Percentiles rank a stretch among this genome's conserved stretches.
Conservation (phyloP, 2,329 filamentous ascomycete species). For the Akanthomyces uredinophilus region DNA sequence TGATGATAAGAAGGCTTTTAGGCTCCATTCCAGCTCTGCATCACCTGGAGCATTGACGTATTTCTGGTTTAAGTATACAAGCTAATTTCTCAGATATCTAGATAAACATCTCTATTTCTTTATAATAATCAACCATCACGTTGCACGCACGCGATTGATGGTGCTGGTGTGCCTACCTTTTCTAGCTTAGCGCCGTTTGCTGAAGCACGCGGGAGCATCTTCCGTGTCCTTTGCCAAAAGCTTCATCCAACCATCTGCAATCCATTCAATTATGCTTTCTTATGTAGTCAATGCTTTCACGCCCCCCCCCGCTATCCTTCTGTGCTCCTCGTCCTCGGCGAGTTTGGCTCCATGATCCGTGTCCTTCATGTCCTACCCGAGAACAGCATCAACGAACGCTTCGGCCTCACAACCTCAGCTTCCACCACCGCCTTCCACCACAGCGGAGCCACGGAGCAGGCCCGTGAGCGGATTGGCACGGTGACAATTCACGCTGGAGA, state of each 20-base stretch:
- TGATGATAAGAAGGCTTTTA: too few species aligned
- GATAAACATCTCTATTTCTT: too few species aligned
- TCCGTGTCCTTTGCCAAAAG: background rate
- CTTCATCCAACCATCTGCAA: background rate
- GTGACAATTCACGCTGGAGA: conserved; percentile 10
- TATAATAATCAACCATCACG: too few species aligned
- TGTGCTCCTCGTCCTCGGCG: conserved; percentile 6
- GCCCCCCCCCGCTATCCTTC: background rate
- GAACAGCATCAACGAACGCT: background rate
- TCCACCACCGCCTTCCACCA: background rate
- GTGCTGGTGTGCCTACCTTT: too few species aligned
- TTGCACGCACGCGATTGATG: too few species aligned
- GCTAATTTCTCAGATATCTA: too few species aligned
- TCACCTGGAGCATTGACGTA: too few species aligned
- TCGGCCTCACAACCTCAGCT: background rate
- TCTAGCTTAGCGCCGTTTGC: too few species aligned
- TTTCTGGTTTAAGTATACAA: too few species aligned
- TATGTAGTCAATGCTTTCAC: background rate
- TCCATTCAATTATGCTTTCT: background rate
- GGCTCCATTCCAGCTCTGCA: too few species aligned
- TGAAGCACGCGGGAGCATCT: background rate
- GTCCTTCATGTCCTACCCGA: conserved; percentile 6
- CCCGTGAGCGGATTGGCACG: conserved; percentile 6
- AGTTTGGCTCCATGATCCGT: background rate
- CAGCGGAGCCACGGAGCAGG: background rate